A percentile compares a stretch with the other conserved stretches of the same genome.
Conservation (phyloP, 2,329 filamentous ascomycete species). For the Phialophora verrucosa region DNA sequence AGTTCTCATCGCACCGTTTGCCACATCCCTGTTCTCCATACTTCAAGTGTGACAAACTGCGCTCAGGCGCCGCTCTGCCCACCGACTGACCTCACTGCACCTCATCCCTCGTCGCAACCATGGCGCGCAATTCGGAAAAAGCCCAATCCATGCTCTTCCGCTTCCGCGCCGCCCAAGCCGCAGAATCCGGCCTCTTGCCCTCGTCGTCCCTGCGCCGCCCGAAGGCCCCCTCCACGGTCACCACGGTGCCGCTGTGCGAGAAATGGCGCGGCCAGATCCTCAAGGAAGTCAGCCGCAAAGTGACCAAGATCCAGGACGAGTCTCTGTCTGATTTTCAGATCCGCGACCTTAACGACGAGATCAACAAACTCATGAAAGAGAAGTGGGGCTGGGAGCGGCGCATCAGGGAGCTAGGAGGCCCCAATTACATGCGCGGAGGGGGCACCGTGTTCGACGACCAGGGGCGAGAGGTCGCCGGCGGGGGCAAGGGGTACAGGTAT, state of each 20-base stretch:
- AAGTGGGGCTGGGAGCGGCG: constrained; percentile 99
- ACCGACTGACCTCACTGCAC: neutral
- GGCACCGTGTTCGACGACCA: constrained; percentile 75
- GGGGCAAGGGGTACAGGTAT: constrained; percentile 90
- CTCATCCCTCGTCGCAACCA: constrained; percentile 20
- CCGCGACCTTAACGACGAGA: constrained; percentile 96
- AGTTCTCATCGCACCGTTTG: neutral
- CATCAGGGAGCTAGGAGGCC: constrained; percentile 92
- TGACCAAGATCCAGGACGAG: constrained; percentile 91
- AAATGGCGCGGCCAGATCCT: constrained; percentile 98
- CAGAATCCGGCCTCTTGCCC: constrained; percentile 95
- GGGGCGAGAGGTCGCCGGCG: constrained; percentile 70
- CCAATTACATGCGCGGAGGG: constrained; percentile 87
- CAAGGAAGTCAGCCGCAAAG: constrained; percentile 95
- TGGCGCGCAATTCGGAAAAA: constrained; percentile 96
- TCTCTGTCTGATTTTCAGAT: constrained; percentile 96
- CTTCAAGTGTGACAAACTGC: neutral
- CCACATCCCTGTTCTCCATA: neutral
- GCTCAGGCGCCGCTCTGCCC: neutral
- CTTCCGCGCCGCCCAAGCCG: constrained; percentile 96
- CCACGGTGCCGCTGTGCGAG: constrained; percentile 84
- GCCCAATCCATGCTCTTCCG: constrained; percentile 99
- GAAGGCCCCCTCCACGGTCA: constrained; percentile 86
- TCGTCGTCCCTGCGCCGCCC: constrained; percentile 86
- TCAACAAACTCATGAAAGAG: constrained; percentile 98